Percentiles rank a stretch among this genome's conserved stretches.
Evolutionary conservation across 169 alveolate species (phyloP).

Genomic region (Plasmodium vinckei): DNA sequence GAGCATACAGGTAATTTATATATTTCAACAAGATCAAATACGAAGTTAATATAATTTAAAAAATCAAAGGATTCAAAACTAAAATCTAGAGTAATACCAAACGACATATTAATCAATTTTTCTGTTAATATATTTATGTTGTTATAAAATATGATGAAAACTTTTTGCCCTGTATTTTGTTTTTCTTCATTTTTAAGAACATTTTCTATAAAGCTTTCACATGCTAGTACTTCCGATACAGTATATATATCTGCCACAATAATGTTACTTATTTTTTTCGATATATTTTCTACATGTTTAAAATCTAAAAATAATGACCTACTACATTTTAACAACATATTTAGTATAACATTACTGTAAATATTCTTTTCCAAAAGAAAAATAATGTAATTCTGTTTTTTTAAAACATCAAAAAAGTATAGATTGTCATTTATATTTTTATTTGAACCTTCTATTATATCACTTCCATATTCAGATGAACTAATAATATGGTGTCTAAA

Average conservation of each 20-base stretch:
- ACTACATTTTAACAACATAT: constrained; percentile 10
- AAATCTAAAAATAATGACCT: constrained; percentile 19
- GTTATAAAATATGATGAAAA: constrained; percentile 25
- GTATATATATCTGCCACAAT: constrained; percentile 21
- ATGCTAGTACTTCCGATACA: not conserved
- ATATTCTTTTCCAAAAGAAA: constrained; percentile 20
- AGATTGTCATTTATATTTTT: constrained; percentile 2
- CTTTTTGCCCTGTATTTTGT: not conserved
- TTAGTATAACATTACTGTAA: constrained; percentile 24
- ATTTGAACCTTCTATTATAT: not conserved
- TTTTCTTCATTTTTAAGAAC: not conserved
- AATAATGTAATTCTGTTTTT: not conserved
- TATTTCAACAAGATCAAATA: not conserved
- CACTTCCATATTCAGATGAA: not conserved
- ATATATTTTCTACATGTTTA: not conserved
- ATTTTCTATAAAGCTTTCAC: not conserved
- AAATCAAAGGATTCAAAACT: constrained; percentile 10
- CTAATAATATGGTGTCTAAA: not conserved
- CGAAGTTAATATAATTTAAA: constrained; percentile 12
- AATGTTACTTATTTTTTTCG: constrained; percentile 11
- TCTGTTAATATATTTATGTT: constrained; percentile 4
- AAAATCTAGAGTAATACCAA: constrained; percentile 37
- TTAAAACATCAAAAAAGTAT: constrained; percentile 9
- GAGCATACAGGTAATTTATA: not conserved
- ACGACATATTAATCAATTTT: not conserved